These are phyloP conservation scores for Boletus smithii DNA, from an alignment of 1,284 basidiomycete species.

Conservation along the genomic window DNA sequence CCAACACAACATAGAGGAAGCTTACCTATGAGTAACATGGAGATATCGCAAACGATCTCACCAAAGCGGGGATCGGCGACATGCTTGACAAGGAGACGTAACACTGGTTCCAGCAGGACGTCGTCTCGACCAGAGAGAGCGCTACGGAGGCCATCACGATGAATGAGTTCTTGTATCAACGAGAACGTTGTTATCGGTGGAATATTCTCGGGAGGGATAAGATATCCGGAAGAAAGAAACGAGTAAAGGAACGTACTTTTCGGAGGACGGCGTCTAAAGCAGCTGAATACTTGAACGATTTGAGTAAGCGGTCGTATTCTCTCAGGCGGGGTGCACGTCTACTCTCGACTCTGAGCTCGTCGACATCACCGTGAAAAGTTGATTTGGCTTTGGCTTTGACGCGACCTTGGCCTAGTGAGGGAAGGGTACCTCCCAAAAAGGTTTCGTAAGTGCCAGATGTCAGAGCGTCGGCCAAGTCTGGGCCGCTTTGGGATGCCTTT, in stretches of 20 bases:
- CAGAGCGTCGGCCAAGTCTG: constrained; percentile 47
- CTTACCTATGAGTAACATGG: constrained; percentile 82
- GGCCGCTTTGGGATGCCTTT: constrained; percentile 60
- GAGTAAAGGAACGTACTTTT: constrained; percentile 51
- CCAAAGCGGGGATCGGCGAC: constrained; percentile 91
- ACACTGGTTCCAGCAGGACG: constrained; percentile 87
- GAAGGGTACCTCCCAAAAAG: constrained; percentile 60
- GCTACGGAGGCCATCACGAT: constrained; percentile 84
- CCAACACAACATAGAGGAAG: constrained; percentile 2
- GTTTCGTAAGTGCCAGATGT: constrained; percentile 68
- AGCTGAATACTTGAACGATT: constrained; percentile 92
- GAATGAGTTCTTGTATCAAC: constrained; percentile 89
- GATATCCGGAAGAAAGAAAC: not conserved
- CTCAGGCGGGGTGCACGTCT: constrained; percentile 72
- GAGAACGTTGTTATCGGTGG: constrained; percentile 87
- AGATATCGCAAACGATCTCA: constrained; percentile 81
- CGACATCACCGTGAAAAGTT: constrained; percentile 50
- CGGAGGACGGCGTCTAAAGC: constrained; percentile 88
- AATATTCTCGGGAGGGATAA: constrained; percentile 52
- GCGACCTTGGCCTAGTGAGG: constrained; percentile 54
- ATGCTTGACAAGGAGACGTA: constrained; percentile 82
- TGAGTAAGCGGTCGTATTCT: constrained; percentile 88
- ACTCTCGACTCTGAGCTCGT: constrained; percentile 76
- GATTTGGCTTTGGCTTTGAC: constrained; percentile 51
- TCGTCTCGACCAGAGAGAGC: constrained; percentile 93